Percentiles rank a stretch among this genome's conserved stretches.
Evolutionary conservation across 1,139 yeast species (phyloP).

Genomic region (Taphrina confusa): DNA sequence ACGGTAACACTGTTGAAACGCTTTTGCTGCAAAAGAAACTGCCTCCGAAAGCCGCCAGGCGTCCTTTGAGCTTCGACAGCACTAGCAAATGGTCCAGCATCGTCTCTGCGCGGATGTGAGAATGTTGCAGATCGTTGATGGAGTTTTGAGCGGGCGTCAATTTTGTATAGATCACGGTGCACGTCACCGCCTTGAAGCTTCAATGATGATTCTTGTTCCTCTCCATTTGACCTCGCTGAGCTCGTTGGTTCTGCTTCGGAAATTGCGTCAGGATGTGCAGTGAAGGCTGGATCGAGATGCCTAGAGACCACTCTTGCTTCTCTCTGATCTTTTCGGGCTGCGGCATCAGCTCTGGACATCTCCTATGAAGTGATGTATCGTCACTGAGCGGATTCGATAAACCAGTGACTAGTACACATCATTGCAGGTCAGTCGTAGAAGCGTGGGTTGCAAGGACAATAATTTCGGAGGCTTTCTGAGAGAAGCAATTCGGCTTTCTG

Average conservation of each 20-base stretch:
- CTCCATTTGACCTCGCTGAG: neutral
- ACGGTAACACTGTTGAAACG: conserved; percentile 25
- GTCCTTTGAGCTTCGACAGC: conserved; percentile 62
- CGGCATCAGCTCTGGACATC: neutral
- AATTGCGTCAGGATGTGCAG: conserved; percentile 19
- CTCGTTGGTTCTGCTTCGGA: neutral
- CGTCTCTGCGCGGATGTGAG: conserved; percentile 45
- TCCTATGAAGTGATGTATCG: neutral
- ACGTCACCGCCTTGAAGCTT: conserved; percentile 83
- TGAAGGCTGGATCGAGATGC: conserved; percentile 24
- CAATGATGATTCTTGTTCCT: conserved; percentile 48
- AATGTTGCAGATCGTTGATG: conserved; percentile 50
- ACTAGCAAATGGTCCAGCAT: conserved; percentile 44
- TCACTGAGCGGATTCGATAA: neutral
- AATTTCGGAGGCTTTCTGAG: no score
- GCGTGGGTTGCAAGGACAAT: no score
- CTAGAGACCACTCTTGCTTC: conserved; percentile 17
- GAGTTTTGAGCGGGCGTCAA: conserved; percentile 45
- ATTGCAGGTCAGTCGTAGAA: no score
- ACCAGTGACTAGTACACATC: no score
- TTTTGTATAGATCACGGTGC: conserved; percentile 74
- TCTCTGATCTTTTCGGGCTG: neutral
- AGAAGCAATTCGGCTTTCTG: no score
- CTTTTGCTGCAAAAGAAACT: conserved; percentile 57
- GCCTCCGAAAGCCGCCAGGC: conserved; percentile 93